Base-by-base conservation (phyloP, 192 early-diverging fungal species). In the Coemansia pectinata region DNA sequence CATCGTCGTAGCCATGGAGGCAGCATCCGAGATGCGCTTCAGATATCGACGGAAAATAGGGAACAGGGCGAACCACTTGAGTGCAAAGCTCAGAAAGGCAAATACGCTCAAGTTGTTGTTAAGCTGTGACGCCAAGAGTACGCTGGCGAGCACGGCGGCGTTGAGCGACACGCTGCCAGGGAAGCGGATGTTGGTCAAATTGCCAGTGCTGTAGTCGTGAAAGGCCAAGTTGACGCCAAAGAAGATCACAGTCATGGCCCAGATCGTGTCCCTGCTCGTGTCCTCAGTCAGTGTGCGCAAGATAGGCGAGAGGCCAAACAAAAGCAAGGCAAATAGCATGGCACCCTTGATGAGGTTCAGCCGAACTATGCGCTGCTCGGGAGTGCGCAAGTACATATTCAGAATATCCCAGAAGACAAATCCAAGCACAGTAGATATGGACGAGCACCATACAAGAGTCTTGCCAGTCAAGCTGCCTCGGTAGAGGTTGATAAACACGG, bases 81-180 rank as follows among this genome's bases (percentile, higher is more conserved):
- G 88, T 23, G 95, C 92, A 85, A 94, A 91, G 1, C 90, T 81
- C 83, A 97, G 83, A 59, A 99, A 87, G 0, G 89, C 90, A 85
- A 94, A 96, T 1, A 96, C 96, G 76, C 91, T 87, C n/a, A 89
- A 62, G 67, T 96, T 93, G 63, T 89, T 91, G 60, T 87, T 62
- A 21, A 99, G 84, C 58, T 93, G 85, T 3, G 96, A 98, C 0
- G 95, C 94, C 19, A 99, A 78, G 10, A 99, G 81, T 1, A 97
- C 94, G 14, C 93, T 93, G 0, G 95, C 96, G 76, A 96, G 96
- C 44, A 98, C 93, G 11, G 94, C 96, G 0, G 95, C 94, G 75
- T 98, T 99, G 29, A 96, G 92, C n/a, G 95, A 95, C n/a, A 97
- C 83, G 3, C 95, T 95, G 23, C 95, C 95, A 0, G 96, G 95